Conservation (phyloP, 768 basidiomycete genomes). For the Lepiota subincarnata region DNA sequence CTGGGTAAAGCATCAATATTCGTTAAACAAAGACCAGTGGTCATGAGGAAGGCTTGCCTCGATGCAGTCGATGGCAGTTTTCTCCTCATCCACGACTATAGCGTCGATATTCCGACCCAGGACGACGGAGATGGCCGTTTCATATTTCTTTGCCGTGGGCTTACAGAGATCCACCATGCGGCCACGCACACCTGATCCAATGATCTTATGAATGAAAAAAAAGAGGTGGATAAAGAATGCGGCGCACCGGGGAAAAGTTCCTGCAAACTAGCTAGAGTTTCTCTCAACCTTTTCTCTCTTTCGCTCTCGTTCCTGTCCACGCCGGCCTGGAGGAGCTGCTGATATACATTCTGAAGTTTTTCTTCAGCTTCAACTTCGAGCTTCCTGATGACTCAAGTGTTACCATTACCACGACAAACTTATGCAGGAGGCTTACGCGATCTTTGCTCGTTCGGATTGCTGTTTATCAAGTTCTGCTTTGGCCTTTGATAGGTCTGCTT, state of each 20-base stretch:
- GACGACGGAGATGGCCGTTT: constrained; percentile 86
- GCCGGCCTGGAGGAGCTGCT: constrained; percentile 85
- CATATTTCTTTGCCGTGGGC: constrained; percentile 89
- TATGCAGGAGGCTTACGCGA: constrained; percentile 50
- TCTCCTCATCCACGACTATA: constrained; percentile 94
- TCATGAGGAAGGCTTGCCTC: constrained; percentile 51
- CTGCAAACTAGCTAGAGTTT: constrained; percentile 79
- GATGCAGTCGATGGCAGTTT: constrained; percentile 96
- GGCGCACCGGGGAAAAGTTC: constrained; percentile 79
- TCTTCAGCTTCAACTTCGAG: constrained; percentile 90
- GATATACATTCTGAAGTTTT: constrained; percentile 77
- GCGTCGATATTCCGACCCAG: constrained; percentile 94
- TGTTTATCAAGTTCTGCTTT: constrained; percentile 82
- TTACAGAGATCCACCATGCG: constrained; percentile 93
- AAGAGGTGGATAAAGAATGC: neutral
- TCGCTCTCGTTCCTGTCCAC: constrained; percentile 87
- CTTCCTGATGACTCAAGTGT: constrained; percentile 48
- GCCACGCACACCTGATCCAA: constrained; percentile 76
- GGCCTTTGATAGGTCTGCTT: constrained; percentile 57
- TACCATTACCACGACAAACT: neutral
- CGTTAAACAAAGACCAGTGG: neutral
- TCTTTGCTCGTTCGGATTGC: constrained; percentile 75
- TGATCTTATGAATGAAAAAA: neutral
- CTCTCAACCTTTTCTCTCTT: constrained; percentile 77
- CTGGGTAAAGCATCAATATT: constrained; percentile 30